phyloP scores from a whole-genome alignment of 768 basidiomycete species.

The Auricularia heimuer region DNA sequence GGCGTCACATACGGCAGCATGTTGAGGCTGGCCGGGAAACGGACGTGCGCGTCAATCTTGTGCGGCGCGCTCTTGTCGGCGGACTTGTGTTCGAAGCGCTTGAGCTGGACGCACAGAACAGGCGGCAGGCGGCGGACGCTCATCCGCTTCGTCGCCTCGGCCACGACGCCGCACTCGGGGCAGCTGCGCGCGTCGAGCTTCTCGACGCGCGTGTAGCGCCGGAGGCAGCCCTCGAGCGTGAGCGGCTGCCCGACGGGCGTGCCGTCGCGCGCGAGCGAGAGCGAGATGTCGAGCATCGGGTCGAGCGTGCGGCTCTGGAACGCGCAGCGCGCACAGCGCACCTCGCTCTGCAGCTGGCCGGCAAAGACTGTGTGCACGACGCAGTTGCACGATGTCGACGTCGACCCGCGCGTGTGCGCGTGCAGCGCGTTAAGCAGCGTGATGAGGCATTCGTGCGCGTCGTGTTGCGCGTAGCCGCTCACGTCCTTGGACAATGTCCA shows the following conservation, averaged over 20 bases:
- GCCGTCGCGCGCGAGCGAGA: constrained; percentile 57
- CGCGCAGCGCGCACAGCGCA: constrained; percentile 78
- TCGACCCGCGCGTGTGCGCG: constrained; percentile 60
- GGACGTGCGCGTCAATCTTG: constrained; percentile 77
- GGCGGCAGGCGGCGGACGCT: constrained; percentile 80
- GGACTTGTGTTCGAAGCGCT: constrained; percentile 91
- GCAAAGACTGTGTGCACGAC: constrained; percentile 86
- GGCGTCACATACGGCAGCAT: constrained; percentile 80
- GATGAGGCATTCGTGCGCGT: constrained; percentile 85
- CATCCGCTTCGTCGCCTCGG: constrained; percentile 77
- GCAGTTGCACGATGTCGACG: constrained; percentile 76
- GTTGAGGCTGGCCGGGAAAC: constrained; percentile 74
- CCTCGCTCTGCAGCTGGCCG: constrained; percentile 79
- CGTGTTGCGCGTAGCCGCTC: constrained; percentile 89
- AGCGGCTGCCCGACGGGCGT: constrained; percentile 40
- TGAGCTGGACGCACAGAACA: constrained; percentile 90
- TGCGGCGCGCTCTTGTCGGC: constrained; percentile 39
- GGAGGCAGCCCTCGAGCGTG: constrained; percentile 64
- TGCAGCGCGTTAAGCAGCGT: constrained; percentile 83
- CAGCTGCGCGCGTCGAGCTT: constrained; percentile 76
- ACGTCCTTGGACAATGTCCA: constrained; percentile 77
- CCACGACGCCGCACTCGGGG: constrained; percentile 63
- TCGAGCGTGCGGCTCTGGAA: constrained; percentile 72
- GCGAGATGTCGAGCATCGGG: constrained; percentile 82
- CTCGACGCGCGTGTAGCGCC: constrained; percentile 78